These are phyloP conservation scores for Austroboletus eburneus DNA, from an alignment of 768 basidiomycete genomes.

Conservation along the genomic window DNA sequence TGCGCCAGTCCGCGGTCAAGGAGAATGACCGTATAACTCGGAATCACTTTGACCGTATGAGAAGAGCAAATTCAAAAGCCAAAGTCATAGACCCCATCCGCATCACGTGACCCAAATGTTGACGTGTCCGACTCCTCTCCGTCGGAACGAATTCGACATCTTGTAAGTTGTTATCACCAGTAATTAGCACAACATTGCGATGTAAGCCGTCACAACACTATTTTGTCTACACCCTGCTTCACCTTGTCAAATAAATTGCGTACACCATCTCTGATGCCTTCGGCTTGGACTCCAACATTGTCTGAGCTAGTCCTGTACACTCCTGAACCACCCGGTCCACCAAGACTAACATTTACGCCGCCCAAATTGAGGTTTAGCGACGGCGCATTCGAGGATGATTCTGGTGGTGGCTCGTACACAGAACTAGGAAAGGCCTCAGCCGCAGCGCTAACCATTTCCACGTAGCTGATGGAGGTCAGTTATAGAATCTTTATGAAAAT, in stretches of 20 bases:
- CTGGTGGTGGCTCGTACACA: slow-evolving; percentile 73
- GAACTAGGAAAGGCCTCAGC: slow-evolving; percentile 57
- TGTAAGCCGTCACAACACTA: slow-evolving; percentile 36
- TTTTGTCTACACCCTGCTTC: slow-evolving; percentile 74
- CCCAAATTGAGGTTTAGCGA: slow-evolving; percentile 90
- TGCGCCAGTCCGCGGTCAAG: slow-evolving; percentile 19
- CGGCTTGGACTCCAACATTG: slow-evolving; percentile 70
- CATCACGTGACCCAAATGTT: slow-evolving; percentile 23
- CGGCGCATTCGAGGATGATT: slow-evolving; percentile 67
- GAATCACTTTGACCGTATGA: slow-evolving; percentile 7
- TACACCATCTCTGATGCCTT: slow-evolving; percentile 87
- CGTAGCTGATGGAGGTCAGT: slow-evolving; percentile 50
- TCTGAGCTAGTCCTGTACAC: slow-evolving; percentile 82
- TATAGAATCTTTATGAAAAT: background rate
- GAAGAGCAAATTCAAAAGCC: no score
- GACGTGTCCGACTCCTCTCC: slow-evolving; percentile 20
- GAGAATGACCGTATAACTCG: slow-evolving; percentile 11
- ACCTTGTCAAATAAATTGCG: slow-evolving; percentile 85
- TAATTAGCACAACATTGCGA: no score
- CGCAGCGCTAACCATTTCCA: slow-evolving; percentile 83
- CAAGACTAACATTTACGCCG: slow-evolving; percentile 89
- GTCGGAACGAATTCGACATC: no score
- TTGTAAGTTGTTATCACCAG: no score
- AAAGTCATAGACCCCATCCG: no score
- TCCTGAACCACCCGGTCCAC: slow-evolving; percentile 78